Percentiles rank a stretch among this genome's conserved stretches.
phyloP scores from a whole-genome alignment of 257 asterid species.

The Ehretia macrophylla region DNA sequence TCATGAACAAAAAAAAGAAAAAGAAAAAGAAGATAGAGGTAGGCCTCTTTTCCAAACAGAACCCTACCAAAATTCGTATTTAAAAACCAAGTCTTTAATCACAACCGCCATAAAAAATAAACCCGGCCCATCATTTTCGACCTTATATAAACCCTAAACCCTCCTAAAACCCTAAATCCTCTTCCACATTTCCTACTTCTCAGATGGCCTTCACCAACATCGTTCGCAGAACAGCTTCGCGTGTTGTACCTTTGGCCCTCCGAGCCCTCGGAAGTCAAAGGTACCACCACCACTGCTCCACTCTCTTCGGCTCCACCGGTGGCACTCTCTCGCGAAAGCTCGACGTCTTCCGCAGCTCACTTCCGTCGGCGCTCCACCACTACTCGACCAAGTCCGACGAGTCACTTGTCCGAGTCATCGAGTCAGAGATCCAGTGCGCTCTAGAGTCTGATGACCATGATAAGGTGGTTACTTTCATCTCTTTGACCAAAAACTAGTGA shows the following conservation, averaged over 20 bases:
- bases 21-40: no score
- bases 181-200: neutral
- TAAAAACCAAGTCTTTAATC: no score
- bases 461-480: neutral
- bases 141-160: neutral
- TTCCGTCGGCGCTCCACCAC: slow-evolving; percentile 39
- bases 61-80: no score
- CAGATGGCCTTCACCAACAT: slow-evolving; percentile 45
- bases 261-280: slow-evolving; percentile 42
- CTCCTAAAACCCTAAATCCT: slow-evolving; percentile 32
- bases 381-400: slow-evolving; percentile 49
- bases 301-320: slow-evolving; percentile 35
- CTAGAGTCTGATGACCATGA: slow-evolving; percentile 24
- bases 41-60: no score
- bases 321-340: slow-evolving; percentile 10
- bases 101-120: no score
- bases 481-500: neutral
- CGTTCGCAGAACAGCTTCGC: slow-evolving; percentile 49
- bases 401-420: slow-evolving; percentile 45
- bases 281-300: slow-evolving; percentile 30
- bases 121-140: neutral
- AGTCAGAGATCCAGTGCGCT: slow-evolving; percentile 53
- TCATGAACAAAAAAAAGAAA: no score
- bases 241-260: slow-evolving; percentile 43
- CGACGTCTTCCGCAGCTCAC: slow-evolving; percentile 22